Base-by-base conservation (phyloP, 1,284 basidiomycete genomes). In the Hypsizygus ulmarius region DNA sequence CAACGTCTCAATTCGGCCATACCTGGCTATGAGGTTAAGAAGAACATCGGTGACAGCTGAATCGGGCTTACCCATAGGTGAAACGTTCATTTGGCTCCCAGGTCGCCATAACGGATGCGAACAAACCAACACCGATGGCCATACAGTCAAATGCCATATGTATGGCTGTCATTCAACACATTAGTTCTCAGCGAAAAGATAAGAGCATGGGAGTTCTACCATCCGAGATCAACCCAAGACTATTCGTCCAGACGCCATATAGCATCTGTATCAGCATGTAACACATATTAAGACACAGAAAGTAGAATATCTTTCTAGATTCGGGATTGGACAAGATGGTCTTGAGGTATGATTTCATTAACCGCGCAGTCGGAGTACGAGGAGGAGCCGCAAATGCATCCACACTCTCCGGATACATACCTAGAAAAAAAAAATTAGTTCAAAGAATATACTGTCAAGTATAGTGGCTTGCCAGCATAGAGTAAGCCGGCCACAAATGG, bases 111-210 rank as follows among this genome's bases (percentile, higher is more conserved):
- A 99, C 92, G 19, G 92, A 95, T 2, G 97, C 97, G 53, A 97
- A 87, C 1, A 99, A 75, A 1, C 97, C 97, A 57, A 99, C 93
- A 0, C 84, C 96, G 48, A 99, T 93, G 1, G 96, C 96, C 73
- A 97, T 87, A 63, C 97, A 99, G 70, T 99, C 97, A 61, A 99
- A 99, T 18, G 95, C 92, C 97, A 99, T 99, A 65, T 99, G 97
- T 43, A 99, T 99, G 10, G 97, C 96, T 97, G 56, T 10, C 27
- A 4, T 38, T 43, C 41, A 29, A 38, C 46, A 38, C 40, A 36
- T 50, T 29, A 30, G 19, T 27, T 46, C 40, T 39, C 15, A 29
- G 39, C 4, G 47, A 38, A 27, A 6, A 32, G 10, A 27, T 19
- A 9, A 33, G 14, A 39, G 40, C 25, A n/a, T 39, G 14, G 27